Evolutionary conservation across 2,329 filamentous ascomycete genomes (phyloP).

Genomic region (Emergomyces pasteurianus): DNA sequence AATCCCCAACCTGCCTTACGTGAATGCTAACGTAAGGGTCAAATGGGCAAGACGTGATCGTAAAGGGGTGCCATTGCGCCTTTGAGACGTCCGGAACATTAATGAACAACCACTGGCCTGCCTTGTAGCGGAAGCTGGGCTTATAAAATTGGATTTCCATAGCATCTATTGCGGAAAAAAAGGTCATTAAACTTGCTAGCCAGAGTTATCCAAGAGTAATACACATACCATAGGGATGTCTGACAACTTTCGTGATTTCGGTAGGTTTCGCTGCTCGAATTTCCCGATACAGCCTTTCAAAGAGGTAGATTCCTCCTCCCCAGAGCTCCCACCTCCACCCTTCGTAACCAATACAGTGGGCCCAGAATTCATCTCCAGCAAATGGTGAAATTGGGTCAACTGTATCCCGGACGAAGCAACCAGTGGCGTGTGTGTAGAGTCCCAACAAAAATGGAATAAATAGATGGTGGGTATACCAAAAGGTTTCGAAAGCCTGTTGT

Average conservation of each 20-base stretch:
- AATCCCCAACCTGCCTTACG: constrained; percentile 92
- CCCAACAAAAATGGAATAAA: constrained; percentile 91
- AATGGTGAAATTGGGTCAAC: constrained; percentile 65
- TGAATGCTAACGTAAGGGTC: constrained; percentile 92
- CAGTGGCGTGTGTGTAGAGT: constrained; percentile 89
- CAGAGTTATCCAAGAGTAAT: constrained; percentile 17
- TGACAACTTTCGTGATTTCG: constrained; percentile 83
- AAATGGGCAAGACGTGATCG: constrained; percentile 94
- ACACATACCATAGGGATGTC: constrained; percentile 76
- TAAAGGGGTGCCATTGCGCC: constrained; percentile 97
- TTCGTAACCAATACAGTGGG: constrained; percentile 86
- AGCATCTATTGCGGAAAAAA: constrained; percentile 47
- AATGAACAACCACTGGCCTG: constrained; percentile 95
- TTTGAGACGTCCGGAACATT: constrained; percentile 80
- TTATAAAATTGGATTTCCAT: constrained; percentile 97
- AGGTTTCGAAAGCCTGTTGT: constrained; percentile 94
- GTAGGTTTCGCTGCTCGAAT: constrained; percentile 72
- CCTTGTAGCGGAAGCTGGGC: constrained; percentile 94
- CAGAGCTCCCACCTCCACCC: constrained; percentile 96
- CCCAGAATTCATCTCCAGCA: constrained; percentile 70
- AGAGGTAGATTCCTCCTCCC: constrained; percentile 71
- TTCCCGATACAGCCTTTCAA: constrained; percentile 84
- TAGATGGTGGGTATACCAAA: constrained; percentile 99
- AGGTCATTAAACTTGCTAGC: not conserved
- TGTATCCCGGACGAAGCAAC: constrained; percentile 89